Percentiles rank a stretch among this genome's conserved stretches.
Evolutionary conservation across 2,329 filamentous ascomycete genomes (phyloP).

Genomic region (Ilyonectria robusta): DNA sequence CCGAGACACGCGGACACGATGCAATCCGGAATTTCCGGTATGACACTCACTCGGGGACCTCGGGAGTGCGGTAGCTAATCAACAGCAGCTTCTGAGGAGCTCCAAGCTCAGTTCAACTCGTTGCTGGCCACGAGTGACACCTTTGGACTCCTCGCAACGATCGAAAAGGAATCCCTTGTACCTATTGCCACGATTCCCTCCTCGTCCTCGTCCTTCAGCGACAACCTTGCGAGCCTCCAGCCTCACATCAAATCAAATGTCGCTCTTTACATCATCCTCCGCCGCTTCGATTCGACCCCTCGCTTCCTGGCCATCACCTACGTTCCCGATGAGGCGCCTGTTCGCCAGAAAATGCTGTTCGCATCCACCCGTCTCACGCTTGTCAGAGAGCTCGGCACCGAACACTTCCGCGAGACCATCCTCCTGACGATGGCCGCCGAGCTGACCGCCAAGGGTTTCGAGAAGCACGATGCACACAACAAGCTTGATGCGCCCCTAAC

Average conservation of each 20-base stretch:
- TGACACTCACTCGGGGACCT: slow-evolving; percentile 12
- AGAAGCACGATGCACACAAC: slow-evolving; percentile 78
- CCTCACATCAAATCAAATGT: slow-evolving; percentile 75
- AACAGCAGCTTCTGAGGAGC: slow-evolving; percentile 79
- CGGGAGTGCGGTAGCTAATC: slow-evolving; percentile 22
- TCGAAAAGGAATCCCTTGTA: slow-evolving; percentile 76
- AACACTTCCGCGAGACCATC: slow-evolving; percentile 83
- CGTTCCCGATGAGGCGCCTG: slow-evolving; percentile 82
- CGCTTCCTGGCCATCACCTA: slow-evolving; percentile 81
- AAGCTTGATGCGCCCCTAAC: slow-evolving; percentile 79
- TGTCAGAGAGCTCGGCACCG: slow-evolving; percentile 81
- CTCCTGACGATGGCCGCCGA: slow-evolving; percentile 80
- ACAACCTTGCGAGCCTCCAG: slow-evolving; percentile 74
- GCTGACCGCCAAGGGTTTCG: slow-evolving; percentile 78
- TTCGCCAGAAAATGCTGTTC: slow-evolving; percentile 90
- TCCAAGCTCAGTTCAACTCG: slow-evolving; percentile 79
- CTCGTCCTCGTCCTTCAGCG: slow-evolving; percentile 69
- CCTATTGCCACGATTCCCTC: slow-evolving; percentile 70
- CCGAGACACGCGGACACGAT: slow-evolving; percentile 58
- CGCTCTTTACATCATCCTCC: slow-evolving; percentile 82
- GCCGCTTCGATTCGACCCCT: slow-evolving; percentile 72
- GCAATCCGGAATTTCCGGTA: slow-evolving; percentile 86
- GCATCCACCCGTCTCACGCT: slow-evolving; percentile 83
- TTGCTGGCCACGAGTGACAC: slow-evolving; percentile 73
- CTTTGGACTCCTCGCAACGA: slow-evolving; percentile 81